Percentiles rank a stretch among this genome's conserved stretches.
phyloP scores from a whole-genome alignment of 805 yeast species.

The Candida krabiensis region DNA sequence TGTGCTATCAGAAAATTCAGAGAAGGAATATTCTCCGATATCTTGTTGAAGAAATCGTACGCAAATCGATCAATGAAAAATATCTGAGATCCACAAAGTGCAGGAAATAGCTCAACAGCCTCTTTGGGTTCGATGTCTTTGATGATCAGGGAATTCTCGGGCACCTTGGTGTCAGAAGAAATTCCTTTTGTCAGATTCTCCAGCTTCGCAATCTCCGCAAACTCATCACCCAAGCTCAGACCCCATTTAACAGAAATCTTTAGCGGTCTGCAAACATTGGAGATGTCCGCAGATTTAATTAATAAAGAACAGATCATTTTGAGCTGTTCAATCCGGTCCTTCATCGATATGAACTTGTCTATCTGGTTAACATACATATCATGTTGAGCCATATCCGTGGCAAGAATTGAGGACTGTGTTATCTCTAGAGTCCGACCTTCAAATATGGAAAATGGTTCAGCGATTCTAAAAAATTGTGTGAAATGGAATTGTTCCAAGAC shows the following conservation, averaged over 20 bases:
- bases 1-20: constrained; percentile 56
- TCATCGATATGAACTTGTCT: constrained; percentile 29
- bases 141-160: constrained; percentile 9
- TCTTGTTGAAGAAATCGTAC: constrained; percentile 65
- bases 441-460: constrained; percentile 16
- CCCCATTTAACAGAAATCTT: constrained; percentile 86
- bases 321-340: constrained; percentile 26
- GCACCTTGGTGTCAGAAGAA: constrained; percentile 8
- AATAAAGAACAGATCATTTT: constrained; percentile 61
- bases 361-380: constrained; percentile 63
- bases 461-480: constrained; percentile 54
- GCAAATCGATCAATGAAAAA: constrained; percentile 86
- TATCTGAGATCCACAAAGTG: constrained; percentile 68
- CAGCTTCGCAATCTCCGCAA: constrained; percentile 60
- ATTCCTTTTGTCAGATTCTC: constrained; percentile 34
- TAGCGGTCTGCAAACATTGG: constrained; percentile 85
- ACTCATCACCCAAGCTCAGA: constrained; percentile 71
- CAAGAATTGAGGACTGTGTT: constrained; percentile 43
- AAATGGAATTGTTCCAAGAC: constrained; percentile 84
- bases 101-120: constrained; percentile 47
- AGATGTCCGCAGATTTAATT: constrained; percentile 93
- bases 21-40: constrained; percentile 61
- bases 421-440: constrained; percentile 8
- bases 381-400: constrained; percentile 95
- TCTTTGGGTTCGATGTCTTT: constrained; percentile 36